Base-by-base conservation (phyloP, 1,284 basidiomycete genomes). In the Gomphus bonarii region DNA sequence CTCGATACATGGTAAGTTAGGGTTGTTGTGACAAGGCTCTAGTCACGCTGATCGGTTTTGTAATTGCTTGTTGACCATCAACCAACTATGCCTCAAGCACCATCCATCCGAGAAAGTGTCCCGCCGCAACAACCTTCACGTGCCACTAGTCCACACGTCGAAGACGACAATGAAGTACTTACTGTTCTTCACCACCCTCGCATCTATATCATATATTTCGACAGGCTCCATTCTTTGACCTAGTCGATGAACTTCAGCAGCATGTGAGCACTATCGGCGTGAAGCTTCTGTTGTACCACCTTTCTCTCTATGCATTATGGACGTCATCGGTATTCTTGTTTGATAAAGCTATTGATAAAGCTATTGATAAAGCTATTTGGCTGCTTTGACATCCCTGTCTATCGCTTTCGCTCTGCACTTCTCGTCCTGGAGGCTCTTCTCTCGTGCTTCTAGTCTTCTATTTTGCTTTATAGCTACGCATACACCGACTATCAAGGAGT, bases 201-300 rank as follows among this genome's bases (percentile, higher is more conserved):
- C 14, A 48, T 10, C n/a, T 31, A n/a, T 30, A 48, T 30, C 30
- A 43, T 16, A 44, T 46, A 7, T 30, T 8, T 16, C 35, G 50
- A 2, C n/a, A 87, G 83, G 66, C 69, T 0, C 73, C 79, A 8
- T 84, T 75, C 66, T 88, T 87, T 61, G 84, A 93, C 69, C 85
- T 78, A 16, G 82, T 95, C 10, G 91, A 95, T 64, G 91, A 94
- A 62, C 82, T 95, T 18, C 91, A 94, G 66, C 81, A 88, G 61
- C 88, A 95, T 69, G 91, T 90, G 65, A 61, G 79, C 65, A 44
- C 11, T n/a, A 9, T 22, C 6, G 40, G n/a, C 18, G 20, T 44
- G n/a, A 51, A 46, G 31, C 20, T 18, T 52, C 35, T 14, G 14
- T 40, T 31, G 5, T 22, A 31, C 9, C 2, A 4, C 33, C 2